phyloP scores from a whole-genome alignment of 179 eudicot genomes.

The Corrigiola litoralis region DNA sequence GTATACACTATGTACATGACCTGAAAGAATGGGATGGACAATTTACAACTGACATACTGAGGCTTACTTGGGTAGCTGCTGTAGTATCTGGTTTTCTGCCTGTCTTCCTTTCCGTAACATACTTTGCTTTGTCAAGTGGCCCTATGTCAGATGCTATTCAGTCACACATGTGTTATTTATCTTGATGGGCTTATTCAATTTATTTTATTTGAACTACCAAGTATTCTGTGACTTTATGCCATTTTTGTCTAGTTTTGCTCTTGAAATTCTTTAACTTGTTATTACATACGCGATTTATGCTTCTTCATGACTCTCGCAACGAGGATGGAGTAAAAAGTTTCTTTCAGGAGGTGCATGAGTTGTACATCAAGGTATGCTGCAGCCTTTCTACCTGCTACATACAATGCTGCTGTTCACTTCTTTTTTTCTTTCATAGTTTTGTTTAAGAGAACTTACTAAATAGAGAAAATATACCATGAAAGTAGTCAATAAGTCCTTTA shows the following conservation, averaged over 20 bases:
- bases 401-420: background rate
- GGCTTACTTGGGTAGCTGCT: background rate
- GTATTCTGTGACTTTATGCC: background rate
- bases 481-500: background rate
- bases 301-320: constrained; percentile 92
- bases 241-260: background rate
- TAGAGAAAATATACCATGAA: background rate
- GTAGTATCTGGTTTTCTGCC: background rate
- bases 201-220: background rate
- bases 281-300: constrained; percentile 86
- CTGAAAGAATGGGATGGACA: background rate
- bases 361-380: constrained; percentile 76
- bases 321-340: constrained; percentile 97
- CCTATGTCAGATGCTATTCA: background rate
- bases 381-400: background rate
- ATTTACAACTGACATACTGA: background rate
- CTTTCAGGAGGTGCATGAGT: constrained; percentile 97
- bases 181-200: background rate
- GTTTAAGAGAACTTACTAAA: background rate
- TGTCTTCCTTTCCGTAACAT: background rate
- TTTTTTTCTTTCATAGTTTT: background rate
- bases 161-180: background rate
- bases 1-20: background rate
- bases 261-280: constrained; percentile 42
- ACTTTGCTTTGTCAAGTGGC: background rate